phyloP scores from a whole-genome alignment of 2,329 filamentous ascomycete species.

The Ascochyta fabae region DNA sequence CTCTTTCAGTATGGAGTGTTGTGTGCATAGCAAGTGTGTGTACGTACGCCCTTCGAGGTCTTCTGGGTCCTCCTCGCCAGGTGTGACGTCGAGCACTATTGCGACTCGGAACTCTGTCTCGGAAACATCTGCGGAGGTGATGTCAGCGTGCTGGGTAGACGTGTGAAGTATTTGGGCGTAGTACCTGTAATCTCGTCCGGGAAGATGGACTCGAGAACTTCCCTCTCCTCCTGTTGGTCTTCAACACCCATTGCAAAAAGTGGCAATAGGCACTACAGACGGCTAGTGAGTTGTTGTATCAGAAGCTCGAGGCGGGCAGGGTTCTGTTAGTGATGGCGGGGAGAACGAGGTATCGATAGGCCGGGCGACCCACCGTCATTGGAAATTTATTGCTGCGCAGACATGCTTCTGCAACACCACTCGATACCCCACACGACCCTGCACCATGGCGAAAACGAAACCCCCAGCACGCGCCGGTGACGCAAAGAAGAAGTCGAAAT shows the following conservation, averaged over 20 bases:
- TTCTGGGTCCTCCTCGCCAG: conserved; percentile 59
- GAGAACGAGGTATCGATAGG: conserved; percentile 7
- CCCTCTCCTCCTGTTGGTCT: conserved; percentile 93
- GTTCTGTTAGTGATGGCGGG: conserved; percentile 14
- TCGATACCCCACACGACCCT: conserved; percentile 8
- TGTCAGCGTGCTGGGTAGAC: conserved; percentile 18
- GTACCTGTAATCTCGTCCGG: conserved; percentile 94
- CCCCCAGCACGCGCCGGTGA: conserved; percentile 51
- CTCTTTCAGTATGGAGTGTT: not conserved
- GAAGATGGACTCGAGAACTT: conserved; percentile 98
- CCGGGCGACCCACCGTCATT: conserved; percentile 1
- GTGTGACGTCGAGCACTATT: conserved; percentile 78
- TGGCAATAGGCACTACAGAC: conserved; percentile 11
- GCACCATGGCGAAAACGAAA: conserved; percentile 61
- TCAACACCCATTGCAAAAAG: conserved; percentile 62
- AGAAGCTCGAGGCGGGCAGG: conserved; percentile 8
- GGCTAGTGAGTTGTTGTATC: conserved; percentile 5
- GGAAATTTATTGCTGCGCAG: not conserved
- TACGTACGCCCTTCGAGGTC: conserved; percentile 64
- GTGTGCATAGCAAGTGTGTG: not conserved
- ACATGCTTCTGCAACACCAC: conserved; percentile 7
- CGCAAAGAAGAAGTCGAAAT: conserved; percentile 43
- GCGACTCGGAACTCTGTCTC: conserved; percentile 88
- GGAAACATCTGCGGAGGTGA: conserved; percentile 72
- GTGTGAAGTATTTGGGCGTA: conserved; percentile 7